Conservation (phyloP, 805 yeast genomes). For the Metschnikowia dekortorum region DNA sequence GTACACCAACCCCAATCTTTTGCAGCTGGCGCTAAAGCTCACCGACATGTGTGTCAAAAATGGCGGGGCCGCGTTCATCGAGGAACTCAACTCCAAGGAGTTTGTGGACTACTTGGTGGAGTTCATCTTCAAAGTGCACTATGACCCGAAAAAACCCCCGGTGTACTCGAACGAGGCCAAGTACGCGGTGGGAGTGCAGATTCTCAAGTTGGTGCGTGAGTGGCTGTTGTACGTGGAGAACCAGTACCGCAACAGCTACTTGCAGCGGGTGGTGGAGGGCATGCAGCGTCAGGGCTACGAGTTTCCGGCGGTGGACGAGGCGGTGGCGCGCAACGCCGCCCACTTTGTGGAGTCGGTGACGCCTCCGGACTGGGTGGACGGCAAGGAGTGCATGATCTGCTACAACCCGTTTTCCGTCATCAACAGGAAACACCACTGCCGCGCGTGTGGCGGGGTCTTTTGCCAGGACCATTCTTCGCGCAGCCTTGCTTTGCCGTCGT, state of each 20-base stretch:
- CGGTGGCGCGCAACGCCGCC: constrained; percentile 32
- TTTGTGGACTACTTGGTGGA: constrained; percentile 76
- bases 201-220: constrained; percentile 63
- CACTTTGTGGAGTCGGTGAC: constrained; percentile 78
- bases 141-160: constrained; percentile 26
- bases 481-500: constrained; percentile 63
- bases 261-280: constrained; percentile 55
- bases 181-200: constrained; percentile 48
- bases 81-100: constrained; percentile 76
- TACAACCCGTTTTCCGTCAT: constrained; percentile 73
- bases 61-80: constrained; percentile 81
- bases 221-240: constrained; percentile 77
- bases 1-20: constrained; percentile 70
- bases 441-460: constrained; percentile 95
- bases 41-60: constrained; percentile 87
- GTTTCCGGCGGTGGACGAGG: constrained; percentile 50
- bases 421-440: constrained; percentile 92
- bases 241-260: constrained; percentile 54
- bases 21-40: constrained; percentile 68
- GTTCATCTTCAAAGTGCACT: constrained; percentile 34
- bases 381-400: constrained; percentile 93
- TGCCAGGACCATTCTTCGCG: constrained; percentile 83
- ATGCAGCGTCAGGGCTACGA: constrained; percentile 58
- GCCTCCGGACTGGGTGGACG: constrained; percentile 97
- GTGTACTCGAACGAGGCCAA: constrained; percentile 22